Evolutionary conservation across 306 rosid genomes (phyloP).

Genomic region (Sesbania bispinosa): DNA sequence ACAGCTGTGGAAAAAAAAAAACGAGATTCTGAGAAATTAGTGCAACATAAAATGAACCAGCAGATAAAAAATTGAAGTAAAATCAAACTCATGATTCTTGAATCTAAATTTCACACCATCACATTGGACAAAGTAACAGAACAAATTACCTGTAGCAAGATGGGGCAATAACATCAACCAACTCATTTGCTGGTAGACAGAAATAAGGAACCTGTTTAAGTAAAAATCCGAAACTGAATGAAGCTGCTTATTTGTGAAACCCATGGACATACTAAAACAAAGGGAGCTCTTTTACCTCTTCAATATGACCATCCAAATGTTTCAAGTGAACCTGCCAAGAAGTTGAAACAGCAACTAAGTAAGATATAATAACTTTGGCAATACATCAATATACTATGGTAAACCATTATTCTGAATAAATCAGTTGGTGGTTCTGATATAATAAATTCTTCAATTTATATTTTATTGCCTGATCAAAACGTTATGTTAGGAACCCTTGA

Average conservation of each 20-base stretch:
- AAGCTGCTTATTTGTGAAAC: conserved; percentile 30
- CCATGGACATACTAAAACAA: conserved; percentile 12
- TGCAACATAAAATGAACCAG: conserved; percentile 13
- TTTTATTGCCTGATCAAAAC: not conserved
- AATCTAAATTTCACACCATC: not conserved
- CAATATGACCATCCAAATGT: conserved; percentile 95
- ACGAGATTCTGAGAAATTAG: conserved; percentile 19
- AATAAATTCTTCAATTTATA: not conserved
- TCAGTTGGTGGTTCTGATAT: not conserved
- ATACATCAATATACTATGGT: not conserved
- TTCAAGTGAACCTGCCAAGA: conserved; percentile 75
- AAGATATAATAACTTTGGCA: conserved; percentile 2
- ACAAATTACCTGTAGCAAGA: conserved; percentile 89
- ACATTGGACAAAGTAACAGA: not conserved
- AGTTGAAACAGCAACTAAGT: not conserved
- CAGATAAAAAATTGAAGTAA: not conserved
- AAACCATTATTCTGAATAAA: not conserved
- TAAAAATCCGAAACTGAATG: conserved; percentile 35
- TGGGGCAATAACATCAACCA: conserved; percentile 96
- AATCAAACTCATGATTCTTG: not conserved
- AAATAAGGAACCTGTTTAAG: conserved; percentile 92
- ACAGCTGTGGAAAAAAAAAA: conserved; percentile 57
- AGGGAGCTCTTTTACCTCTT: conserved; percentile 59
- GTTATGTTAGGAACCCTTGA: not conserved
- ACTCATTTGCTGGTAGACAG: conserved; percentile 96